A percentile compares a stretch with the other conserved stretches of the same genome.
These are phyloP conservation scores for Sphaerulina vaccinii DNA, from an alignment of 2,329 filamentous ascomycete species.

Conservation along the genomic window DNA sequence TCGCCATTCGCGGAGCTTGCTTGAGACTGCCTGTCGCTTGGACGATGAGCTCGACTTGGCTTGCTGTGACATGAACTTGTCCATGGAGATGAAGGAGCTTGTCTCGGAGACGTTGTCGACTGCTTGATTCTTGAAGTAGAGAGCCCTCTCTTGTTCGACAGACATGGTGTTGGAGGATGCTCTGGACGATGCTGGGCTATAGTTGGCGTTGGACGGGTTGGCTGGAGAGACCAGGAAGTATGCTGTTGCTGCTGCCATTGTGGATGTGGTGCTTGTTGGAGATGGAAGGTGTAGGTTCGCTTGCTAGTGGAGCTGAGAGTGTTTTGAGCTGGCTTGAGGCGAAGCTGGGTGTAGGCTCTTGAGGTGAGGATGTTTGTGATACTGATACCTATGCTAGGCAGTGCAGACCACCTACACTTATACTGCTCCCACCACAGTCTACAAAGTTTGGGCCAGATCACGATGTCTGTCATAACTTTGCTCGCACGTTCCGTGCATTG, in stretches of 20 bases:
- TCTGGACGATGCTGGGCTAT: slow-evolving; percentile 1
- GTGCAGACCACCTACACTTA: not conserved
- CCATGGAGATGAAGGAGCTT: slow-evolving; percentile 8
- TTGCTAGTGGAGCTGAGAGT: not conserved
- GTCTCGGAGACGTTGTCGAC: slow-evolving; percentile 3
- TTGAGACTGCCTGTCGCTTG: slow-evolving; percentile 9
- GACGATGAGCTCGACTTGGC: slow-evolving; percentile 1
- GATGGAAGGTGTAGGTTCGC: not conserved
- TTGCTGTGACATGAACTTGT: slow-evolving; percentile 6
- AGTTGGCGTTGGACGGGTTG: slow-evolving; percentile 3
- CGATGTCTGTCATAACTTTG: not conserved
- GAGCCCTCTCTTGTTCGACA: slow-evolving; percentile 1
- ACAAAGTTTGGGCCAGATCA: too few relatives aligned
- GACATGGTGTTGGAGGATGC: slow-evolving; percentile 5
- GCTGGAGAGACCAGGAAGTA: slow-evolving; percentile 5
- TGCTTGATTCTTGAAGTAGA: not conserved
- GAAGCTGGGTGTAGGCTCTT: not conserved
- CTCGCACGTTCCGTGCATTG: slow-evolving; percentile 4
- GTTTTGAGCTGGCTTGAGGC: not conserved
- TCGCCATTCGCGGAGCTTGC: slow-evolving; percentile 13
- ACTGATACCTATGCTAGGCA: slow-evolving; percentile 2
- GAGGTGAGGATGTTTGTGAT: slow-evolving; percentile 3
- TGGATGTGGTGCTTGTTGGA: not conserved
- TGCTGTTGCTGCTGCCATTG: slow-evolving; percentile 11
- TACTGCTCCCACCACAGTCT: not conserved